Conservation (phyloP, 2,329 filamentous ascomycete genomes). For the Colletotrichum nymphaeae region DNA sequence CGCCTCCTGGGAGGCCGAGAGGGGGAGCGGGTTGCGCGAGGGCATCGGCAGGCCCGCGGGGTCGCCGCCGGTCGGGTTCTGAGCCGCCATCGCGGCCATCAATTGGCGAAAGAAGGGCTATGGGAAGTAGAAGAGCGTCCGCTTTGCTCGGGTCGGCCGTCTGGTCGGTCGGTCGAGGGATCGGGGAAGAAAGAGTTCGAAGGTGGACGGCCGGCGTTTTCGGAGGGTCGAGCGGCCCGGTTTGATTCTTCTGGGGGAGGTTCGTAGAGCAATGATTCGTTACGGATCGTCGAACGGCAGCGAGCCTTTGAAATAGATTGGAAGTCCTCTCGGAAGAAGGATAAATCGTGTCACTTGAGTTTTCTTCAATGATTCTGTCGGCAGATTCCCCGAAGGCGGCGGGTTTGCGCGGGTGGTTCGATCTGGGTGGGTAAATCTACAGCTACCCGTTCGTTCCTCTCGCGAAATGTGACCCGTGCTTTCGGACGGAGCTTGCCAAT, state of each 20-base stretch:
- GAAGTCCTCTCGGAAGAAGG: background rate
- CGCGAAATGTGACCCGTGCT: conserved; percentile 18
- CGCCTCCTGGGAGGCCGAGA: conserved; percentile 83
- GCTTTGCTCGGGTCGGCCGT: no score
- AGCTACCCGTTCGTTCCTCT: conserved; percentile 1
- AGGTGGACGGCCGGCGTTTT: background rate
- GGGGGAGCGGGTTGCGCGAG: conserved; percentile 82
- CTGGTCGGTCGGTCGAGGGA: background rate
- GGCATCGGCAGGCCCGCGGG: conserved; percentile 55
- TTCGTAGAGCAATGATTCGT: background rate
- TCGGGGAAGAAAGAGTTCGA: background rate
- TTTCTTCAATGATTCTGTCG: background rate
- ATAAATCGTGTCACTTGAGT: background rate
- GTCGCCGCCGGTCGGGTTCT: conserved; percentile 43
- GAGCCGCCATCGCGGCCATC: conserved; percentile 55
- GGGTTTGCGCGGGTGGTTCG: conserved; percentile 27
- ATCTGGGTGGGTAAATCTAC: conserved; percentile 24
- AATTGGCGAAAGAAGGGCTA: conserved; percentile 1
- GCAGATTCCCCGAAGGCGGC: background rate
- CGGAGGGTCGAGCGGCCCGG: background rate
- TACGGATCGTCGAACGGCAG: no score
- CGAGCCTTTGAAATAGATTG: background rate
- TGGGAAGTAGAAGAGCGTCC: no score
- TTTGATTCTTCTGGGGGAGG: background rate
- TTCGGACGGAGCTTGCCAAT: conserved; percentile 30